These are phyloP conservation scores for Porodaedalea pini DNA, from an alignment of 1,284 basidiomycete species.

Conservation along the genomic window DNA sequence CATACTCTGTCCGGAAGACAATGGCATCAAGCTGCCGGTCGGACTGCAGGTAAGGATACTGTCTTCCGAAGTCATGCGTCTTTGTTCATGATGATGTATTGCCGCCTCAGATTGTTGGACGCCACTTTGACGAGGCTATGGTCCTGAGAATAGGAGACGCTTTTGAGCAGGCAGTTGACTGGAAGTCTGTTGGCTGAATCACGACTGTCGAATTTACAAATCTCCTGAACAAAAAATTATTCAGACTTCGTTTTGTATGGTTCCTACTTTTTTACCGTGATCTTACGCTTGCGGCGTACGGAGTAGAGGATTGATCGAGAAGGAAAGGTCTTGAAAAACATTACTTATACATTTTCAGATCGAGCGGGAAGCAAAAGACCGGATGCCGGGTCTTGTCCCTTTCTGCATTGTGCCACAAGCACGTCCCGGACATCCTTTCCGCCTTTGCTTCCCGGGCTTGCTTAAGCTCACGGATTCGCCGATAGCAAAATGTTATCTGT, in stretches of 20 bases:
- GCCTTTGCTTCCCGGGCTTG: not conserved
- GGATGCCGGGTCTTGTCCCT: no score
- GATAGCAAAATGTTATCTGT: not conserved
- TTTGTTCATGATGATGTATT: not conserved
- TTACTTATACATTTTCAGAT: no score
- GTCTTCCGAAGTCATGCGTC: no score
- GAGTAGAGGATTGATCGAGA: no score
- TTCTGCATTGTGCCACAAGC: not conserved
- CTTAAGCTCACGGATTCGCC: not conserved
- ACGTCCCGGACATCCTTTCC: not conserved
- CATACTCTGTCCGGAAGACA: not conserved
- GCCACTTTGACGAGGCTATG: slow-evolving; percentile 5
- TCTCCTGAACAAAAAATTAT: no score
- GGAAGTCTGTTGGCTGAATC: not conserved
- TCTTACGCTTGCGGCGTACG: no score
- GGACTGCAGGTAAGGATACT: not conserved
- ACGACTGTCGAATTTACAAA: not conserved
- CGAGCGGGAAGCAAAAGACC: no score
- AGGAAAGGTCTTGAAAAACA: no score
- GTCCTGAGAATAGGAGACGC: slow-evolving; percentile 3
- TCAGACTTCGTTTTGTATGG: no score
- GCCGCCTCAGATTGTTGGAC: not conserved
- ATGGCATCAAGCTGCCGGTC: not conserved
- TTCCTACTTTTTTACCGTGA: no score
- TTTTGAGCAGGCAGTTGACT: slow-evolving; percentile 1